Percentiles rank a stretch among this genome's conserved stretches.
These are phyloP conservation scores for Aspergillus sp. DNA, from an alignment of 2,329 filamentous ascomycete species.

Conservation along the genomic window DNA sequence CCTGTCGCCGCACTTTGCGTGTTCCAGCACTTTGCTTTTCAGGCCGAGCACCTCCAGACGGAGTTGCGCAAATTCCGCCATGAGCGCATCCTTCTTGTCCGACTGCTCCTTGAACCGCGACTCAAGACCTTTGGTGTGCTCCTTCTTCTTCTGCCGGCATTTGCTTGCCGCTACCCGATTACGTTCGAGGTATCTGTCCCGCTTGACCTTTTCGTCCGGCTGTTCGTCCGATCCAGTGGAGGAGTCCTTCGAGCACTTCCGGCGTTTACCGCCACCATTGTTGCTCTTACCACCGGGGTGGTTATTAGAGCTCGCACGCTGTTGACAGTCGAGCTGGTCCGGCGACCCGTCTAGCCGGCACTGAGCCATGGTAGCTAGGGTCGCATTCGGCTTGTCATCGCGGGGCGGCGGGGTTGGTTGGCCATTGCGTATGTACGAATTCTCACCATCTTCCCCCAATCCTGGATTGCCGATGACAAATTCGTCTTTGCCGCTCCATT, in stretches of 20 bases:
- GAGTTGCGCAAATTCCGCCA: background rate
- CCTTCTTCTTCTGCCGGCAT: conserved; percentile 5
- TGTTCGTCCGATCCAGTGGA: too few species aligned
- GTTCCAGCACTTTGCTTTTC: background rate
- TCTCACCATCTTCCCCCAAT: conserved; percentile 23
- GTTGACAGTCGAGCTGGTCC: conserved; percentile 8
- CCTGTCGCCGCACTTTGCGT: background rate
- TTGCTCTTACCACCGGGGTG: conserved; percentile 9
- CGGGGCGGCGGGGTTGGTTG: conserved; percentile 29
- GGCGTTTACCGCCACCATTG: conserved; percentile 10
- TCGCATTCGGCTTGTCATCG: conserved; percentile 12
- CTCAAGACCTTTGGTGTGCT: background rate
- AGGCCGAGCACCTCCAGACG: background rate
- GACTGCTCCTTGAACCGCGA: background rate
- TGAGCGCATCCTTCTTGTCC: background rate
- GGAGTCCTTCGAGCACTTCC: too few species aligned
- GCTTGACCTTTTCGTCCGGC: conserved; percentile 1
- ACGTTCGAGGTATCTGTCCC: conserved; percentile 4
- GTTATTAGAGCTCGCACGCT: conserved; percentile 4
- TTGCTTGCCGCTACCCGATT: conserved; percentile 5
- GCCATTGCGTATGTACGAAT: conserved; percentile 28
- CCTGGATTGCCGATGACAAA: conserved; percentile 16
- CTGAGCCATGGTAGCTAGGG: conserved; percentile 3
- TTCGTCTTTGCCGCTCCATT: conserved; percentile 20
- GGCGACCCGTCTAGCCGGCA: conserved; percentile 3